Evolutionary conservation across 139 green algal genomes (phyloP).

Genomic region (Coelastrella sp.): DNA sequence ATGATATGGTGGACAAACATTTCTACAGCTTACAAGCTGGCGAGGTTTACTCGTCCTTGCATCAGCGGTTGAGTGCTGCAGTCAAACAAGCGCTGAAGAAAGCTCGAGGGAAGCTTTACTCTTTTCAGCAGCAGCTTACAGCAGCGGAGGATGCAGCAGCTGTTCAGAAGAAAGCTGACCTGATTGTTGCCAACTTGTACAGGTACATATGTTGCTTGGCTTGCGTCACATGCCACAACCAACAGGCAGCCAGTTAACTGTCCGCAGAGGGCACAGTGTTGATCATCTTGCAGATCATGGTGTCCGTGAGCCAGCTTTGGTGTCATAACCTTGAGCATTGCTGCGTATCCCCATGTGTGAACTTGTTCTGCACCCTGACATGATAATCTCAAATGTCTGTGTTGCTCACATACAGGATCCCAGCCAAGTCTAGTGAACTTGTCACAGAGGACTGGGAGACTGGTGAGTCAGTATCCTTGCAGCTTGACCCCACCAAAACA

Average conservation of each 20-base stretch:
- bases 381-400: neutral
- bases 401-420: conserved; percentile 10
- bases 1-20: conserved; percentile 67
- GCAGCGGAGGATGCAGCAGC: conserved; percentile 51
- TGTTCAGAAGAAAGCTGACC: conserved; percentile 74
- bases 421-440: conserved; percentile 45
- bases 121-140: conserved; percentile 66
- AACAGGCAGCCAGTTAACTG: too few species aligned
- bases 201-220: neutral
- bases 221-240: too few species aligned
- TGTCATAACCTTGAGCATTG: too few species aligned
- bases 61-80: conserved; percentile 54
- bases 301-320: too few species aligned
- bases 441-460: conserved; percentile 89
- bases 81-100: conserved; percentile 62
- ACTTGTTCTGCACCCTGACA: too few species aligned
- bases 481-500: conserved; percentile 70
- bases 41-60: conserved; percentile 62
- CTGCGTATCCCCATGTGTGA: too few species aligned
- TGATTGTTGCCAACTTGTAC: conserved; percentile 89
- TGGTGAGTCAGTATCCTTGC: conserved; percentile 63
- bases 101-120: conserved; percentile 32
- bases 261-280: too few species aligned
- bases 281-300: too few species aligned
- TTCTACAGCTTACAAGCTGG: conserved; percentile 67